phyloP scores from a whole-genome alignment of 208 protist species.

The Leishmania amazonensis region DNA sequence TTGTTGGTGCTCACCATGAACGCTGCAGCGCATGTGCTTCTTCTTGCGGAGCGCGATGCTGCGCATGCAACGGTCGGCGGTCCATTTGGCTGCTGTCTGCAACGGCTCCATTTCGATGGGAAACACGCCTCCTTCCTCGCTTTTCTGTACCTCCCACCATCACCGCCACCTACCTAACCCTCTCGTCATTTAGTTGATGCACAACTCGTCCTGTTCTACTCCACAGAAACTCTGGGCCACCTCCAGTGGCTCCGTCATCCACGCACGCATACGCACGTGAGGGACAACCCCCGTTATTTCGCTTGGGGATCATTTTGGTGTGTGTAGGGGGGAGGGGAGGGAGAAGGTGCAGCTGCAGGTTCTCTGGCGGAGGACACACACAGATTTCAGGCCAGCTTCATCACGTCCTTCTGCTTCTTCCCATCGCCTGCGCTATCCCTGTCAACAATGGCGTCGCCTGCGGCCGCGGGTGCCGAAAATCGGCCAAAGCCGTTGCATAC shows the following conservation, averaged over 20 bases:
- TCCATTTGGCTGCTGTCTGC: not conserved
- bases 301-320: not conserved
- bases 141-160: not conserved
- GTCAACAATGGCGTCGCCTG: not conserved
- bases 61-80: not conserved
- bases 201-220: not conserved
- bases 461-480: not conserved
- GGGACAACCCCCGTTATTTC: not conserved
- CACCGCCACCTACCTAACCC: not conserved
- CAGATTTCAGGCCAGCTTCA: not conserved
- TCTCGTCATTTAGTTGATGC: not conserved
- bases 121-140: no score
- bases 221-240: not conserved
- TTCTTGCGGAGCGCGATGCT: not conserved
- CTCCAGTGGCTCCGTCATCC: not conserved
- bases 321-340: not conserved
- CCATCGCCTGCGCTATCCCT: not conserved
- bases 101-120: not conserved
- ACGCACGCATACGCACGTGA: not conserved
- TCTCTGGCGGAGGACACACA: not conserved
- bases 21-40: not conserved
- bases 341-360: not conserved
- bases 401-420: not conserved
- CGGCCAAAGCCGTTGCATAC: slow-evolving; percentile 65
- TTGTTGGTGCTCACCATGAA: not conserved